phyloP scores from a whole-genome alignment of 1,284 basidiomycete species.

The Trametes hirsuta region DNA sequence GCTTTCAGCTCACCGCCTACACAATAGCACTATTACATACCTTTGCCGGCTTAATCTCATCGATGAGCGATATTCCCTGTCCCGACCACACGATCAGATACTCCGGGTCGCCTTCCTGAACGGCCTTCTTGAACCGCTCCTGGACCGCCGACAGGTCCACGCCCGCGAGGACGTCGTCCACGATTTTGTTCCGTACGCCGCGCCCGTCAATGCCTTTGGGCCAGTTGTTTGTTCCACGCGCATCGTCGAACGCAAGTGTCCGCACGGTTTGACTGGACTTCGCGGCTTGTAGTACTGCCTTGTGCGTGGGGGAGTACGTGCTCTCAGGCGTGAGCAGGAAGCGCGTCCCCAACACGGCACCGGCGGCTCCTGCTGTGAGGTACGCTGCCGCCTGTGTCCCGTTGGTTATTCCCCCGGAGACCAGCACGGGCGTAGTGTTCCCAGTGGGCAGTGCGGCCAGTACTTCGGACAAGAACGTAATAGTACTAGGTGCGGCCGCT shows the following conservation, averaged over 20 bases:
- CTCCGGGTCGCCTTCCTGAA: constrained; percentile 47
- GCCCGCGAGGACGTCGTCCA: constrained; percentile 61
- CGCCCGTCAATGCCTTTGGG: constrained; percentile 68
- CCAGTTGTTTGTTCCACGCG: constrained; percentile 64
- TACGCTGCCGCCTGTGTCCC: constrained; percentile 67
- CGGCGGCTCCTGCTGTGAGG: constrained; percentile 66
- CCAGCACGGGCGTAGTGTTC: constrained; percentile 56
- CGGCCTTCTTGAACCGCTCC: constrained; percentile 48
- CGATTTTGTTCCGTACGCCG: constrained; percentile 59
- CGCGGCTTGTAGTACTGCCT: constrained; percentile 57
- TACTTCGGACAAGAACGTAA: constrained; percentile 60
- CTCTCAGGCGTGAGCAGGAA: constrained; percentile 72
- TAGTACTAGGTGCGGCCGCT: constrained; percentile 54
- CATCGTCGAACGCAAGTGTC: constrained; percentile 68
- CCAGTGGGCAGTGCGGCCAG: constrained; percentile 44
- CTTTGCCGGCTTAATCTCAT: constrained; percentile 56
- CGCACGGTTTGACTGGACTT: constrained; percentile 54
- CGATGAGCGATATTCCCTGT: constrained; percentile 63
- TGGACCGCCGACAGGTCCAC: constrained; percentile 48
- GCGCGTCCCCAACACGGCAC: constrained; percentile 71
- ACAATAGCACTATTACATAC: constrained; percentile 35
- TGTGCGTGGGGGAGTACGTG: constrained; percentile 58
- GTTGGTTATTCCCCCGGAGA: constrained; percentile 56
- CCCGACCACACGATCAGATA: constrained; percentile 76
- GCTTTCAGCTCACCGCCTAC: neutral